Evolutionary conservation across 768 basidiomycete species (phyloP).

Genomic region (Ramaria sp.): DNA sequence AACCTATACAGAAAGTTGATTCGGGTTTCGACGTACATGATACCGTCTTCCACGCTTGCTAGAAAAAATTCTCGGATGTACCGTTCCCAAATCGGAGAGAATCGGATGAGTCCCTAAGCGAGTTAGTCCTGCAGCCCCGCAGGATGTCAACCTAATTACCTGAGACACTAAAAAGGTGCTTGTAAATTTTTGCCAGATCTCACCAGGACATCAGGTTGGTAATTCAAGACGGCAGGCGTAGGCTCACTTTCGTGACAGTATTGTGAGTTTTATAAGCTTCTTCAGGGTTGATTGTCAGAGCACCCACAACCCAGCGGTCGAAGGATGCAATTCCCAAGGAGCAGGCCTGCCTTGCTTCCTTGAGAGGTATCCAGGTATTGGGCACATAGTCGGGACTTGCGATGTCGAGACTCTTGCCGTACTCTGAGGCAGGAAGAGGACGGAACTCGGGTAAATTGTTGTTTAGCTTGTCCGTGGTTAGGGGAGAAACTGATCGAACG

Average conservation of each 20-base stretch:
- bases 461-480: slow-evolving; percentile 32
- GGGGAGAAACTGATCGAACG: slow-evolving; percentile 31
- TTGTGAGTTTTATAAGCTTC: slow-evolving; percentile 69
- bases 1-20: slow-evolving; percentile 55
- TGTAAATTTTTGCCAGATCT: slow-evolving; percentile 68
- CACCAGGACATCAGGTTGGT: background rate
- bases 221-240: background rate
- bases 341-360: slow-evolving; percentile 43
- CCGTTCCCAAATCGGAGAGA: slow-evolving; percentile 44
- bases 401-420: slow-evolving; percentile 12
- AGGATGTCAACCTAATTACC: background rate
- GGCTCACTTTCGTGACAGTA: slow-evolving; percentile 46
- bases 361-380: slow-evolving; percentile 43
- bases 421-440: slow-evolving; percentile 27
- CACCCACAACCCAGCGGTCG: slow-evolving; percentile 50
- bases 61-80: slow-evolving; percentile 56
- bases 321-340: slow-evolving; percentile 55
- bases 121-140: background rate
- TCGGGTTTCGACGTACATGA: slow-evolving; percentile 59
- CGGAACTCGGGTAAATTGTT: slow-evolving; percentile 41
- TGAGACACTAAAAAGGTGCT: slow-evolving; percentile 38
- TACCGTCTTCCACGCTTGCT: slow-evolving; percentile 55
- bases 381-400: slow-evolving; percentile 28
- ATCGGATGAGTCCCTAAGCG: slow-evolving; percentile 30
- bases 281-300: slow-evolving; percentile 55